Evolutionary conservation across 1,284 basidiomycete genomes (phyloP).

Genomic region (Retiboletus flavoniger): DNA sequence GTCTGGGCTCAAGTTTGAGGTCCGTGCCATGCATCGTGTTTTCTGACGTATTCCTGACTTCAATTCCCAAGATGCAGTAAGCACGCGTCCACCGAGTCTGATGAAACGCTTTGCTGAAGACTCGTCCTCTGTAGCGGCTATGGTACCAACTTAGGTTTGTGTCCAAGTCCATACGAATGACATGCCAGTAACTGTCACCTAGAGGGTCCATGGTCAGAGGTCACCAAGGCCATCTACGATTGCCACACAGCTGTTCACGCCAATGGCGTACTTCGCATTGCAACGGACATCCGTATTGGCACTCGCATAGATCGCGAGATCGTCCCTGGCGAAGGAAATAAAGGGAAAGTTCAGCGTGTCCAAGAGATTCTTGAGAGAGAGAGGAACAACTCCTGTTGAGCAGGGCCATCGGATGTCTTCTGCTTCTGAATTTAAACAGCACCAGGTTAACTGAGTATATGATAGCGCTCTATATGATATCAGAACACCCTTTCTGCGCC

Average conservation of each 20-base stretch:
- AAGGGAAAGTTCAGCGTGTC: slow-evolving; percentile 75
- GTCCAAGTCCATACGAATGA: neutral
- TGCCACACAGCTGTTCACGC: slow-evolving; percentile 88
- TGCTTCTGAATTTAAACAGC: neutral
- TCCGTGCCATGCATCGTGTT: slow-evolving; percentile 33
- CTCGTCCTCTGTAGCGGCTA: slow-evolving; percentile 60
- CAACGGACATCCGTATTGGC: slow-evolving; percentile 91
- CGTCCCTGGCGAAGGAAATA: slow-evolving; percentile 68
- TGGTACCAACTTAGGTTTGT: slow-evolving; percentile 81
- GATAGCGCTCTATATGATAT: neutral
- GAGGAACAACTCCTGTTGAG: slow-evolving; percentile 6
- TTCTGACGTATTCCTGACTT: slow-evolving; percentile 1
- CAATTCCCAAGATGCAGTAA: slow-evolving; percentile 65
- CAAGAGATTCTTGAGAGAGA: slow-evolving; percentile 66
- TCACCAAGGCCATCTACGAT: slow-evolving; percentile 78
- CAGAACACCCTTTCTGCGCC: neutral
- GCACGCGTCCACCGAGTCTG: slow-evolving; percentile 27
- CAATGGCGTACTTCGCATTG: slow-evolving; percentile 67
- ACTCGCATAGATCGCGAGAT: slow-evolving; percentile 77
- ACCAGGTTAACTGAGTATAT: neutral
- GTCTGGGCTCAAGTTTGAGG: slow-evolving; percentile 80
- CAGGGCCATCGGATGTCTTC: neutral
- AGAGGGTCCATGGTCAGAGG: slow-evolving; percentile 86
- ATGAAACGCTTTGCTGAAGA: slow-evolving; percentile 11
- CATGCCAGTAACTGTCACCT: slow-evolving; percentile 9